Evolutionary conservation across 768 basidiomycete genomes (phyloP), one percentile per base, ranked within the genome.

Genomic region (Rhizopogon sp.): DNA sequence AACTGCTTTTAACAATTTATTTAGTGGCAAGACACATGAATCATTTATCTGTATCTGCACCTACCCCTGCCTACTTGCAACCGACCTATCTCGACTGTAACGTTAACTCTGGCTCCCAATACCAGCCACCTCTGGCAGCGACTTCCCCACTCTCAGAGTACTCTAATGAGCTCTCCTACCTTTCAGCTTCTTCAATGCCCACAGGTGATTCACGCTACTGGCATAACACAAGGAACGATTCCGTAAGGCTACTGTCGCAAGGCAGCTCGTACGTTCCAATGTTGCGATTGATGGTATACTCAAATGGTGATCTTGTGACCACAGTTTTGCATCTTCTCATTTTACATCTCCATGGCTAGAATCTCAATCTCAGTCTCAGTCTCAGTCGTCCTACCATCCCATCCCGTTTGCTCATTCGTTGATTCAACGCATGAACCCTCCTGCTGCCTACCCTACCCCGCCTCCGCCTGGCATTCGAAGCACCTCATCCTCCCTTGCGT

Each of bases 401-500:
- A 76, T 72, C 8, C 66, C 81, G 0, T 81, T 89, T 62, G 81
- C 87, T 0, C 82, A 83, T 54, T 81, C 86, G 3, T 62, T 91
- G 22, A 77, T 89, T 52, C 86, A 86, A 54, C 80, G 80, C 13
- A 78, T 80, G 33, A 68, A 76, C 3, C 83, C 87, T n/a, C 76
- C 76, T 16, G 73, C 77, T 3, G 77, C 82, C 2, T 90, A 90
- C 70, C 88, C 87, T 2, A 88, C 88, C 2, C 85, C 85, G 22
- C 85, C 87, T 1, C 76, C 77, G 16, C 85, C 85, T 1, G 78
- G 78, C 11, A 82, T 87, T 40, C 79, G 73, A 39, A 74, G 77
- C n/a, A 81, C 79, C 1, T 87, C 88, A 1, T 90, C 88, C 14
- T 90, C 89, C 11, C 79, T 90, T 54, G 88, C 89, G 5, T 77